These are phyloP conservation scores for Hortiboletus campestris DNA, from an alignment of 768 basidiomycete species.

Conservation along the genomic window DNA sequence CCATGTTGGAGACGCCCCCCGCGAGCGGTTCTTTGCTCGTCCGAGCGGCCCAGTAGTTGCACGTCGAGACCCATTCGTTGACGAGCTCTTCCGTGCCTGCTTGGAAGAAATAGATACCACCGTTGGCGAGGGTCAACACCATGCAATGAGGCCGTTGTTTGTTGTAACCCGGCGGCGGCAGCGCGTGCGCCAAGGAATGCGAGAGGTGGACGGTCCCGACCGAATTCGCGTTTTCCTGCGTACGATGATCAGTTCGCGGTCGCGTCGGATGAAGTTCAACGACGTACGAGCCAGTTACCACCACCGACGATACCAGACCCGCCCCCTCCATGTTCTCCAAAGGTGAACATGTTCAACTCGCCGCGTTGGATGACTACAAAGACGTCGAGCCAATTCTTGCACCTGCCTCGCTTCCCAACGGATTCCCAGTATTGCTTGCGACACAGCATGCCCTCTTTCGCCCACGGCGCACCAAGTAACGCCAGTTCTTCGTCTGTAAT, in stretches of 20 bases:
- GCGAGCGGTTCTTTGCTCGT: slow-evolving; percentile 92
- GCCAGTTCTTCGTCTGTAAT: slow-evolving; percentile 96
- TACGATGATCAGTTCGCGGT: slow-evolving; percentile 4
- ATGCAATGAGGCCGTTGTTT: slow-evolving; percentile 91
- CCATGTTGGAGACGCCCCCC: slow-evolving; percentile 98
- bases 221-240: slow-evolving; percentile 78
- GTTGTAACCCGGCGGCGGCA: slow-evolving; percentile 92
- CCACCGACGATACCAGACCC: slow-evolving; percentile 77
- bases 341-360: slow-evolving; percentile 93
- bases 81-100: slow-evolving; percentile 99
- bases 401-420: slow-evolving; percentile 76
- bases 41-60: slow-evolving; percentile 99
- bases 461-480: slow-evolving; percentile 95
- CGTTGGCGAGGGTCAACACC: slow-evolving; percentile 84
- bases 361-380: slow-evolving; percentile 97
- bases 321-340: slow-evolving; percentile 72
- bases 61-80: slow-evolving; percentile 97
- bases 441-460: slow-evolving; percentile 95
- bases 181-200: slow-evolving; percentile 82
- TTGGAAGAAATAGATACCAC: slow-evolving; percentile 97
- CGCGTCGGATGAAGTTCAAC: background rate
- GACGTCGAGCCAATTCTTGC: slow-evolving; percentile 90
- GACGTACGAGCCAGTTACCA: slow-evolving; percentile 95
- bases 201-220: slow-evolving; percentile 83
- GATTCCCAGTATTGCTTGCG: slow-evolving; percentile 95